Conservation (phyloP, 2,329 filamentous ascomycete genomes). For the Ramichloridium luteum region DNA sequence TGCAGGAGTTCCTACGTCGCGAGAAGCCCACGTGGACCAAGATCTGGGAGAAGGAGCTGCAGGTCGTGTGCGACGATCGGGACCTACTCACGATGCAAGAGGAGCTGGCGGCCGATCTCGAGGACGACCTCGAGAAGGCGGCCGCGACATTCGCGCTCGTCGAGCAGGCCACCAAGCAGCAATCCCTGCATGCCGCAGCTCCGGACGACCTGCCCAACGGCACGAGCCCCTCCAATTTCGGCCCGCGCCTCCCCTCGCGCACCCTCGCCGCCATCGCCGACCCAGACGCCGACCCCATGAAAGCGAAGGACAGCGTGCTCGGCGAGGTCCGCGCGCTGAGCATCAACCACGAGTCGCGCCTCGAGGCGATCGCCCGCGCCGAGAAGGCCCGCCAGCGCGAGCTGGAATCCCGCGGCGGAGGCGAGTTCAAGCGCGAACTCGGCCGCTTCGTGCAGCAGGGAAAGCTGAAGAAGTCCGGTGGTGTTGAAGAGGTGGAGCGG, state of each 20-base stretch:
- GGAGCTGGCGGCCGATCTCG: conserved; percentile 80
- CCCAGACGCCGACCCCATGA: conserved; percentile 53
- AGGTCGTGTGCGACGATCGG: conserved; percentile 88
- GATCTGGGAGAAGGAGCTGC: conserved; percentile 97
- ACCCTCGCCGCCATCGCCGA: conserved; percentile 29
- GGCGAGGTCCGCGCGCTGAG: conserved; percentile 87
- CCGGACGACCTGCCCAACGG: conserved; percentile 26
- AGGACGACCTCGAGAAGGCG: conserved; percentile 91
- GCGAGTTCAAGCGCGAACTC: conserved; percentile 77
- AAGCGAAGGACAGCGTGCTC: conserved; percentile 81
- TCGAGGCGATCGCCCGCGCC: conserved; percentile 95
- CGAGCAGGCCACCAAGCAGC: conserved; percentile 96
- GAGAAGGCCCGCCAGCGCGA: conserved; percentile 86
- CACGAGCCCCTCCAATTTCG: conserved; percentile 5
- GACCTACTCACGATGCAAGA: conserved; percentile 94
- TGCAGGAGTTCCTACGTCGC: conserved; percentile 80
- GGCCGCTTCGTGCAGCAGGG: conserved; percentile 75
- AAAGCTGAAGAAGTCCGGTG: conserved; percentile 89
- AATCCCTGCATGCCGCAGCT: conserved; percentile 56
- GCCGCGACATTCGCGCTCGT: conserved; percentile 87
- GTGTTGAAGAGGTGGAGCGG: conserved; percentile 86
- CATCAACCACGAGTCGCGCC: conserved; percentile 82
- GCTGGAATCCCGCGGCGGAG: conserved; percentile 59
- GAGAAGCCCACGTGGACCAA: conserved; percentile 98
- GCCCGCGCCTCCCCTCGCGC: conserved; percentile 25